These are phyloP conservation scores for Nothopassalora personata DNA, from an alignment of 2,329 filamentous ascomycete species.

Conservation along the genomic window DNA sequence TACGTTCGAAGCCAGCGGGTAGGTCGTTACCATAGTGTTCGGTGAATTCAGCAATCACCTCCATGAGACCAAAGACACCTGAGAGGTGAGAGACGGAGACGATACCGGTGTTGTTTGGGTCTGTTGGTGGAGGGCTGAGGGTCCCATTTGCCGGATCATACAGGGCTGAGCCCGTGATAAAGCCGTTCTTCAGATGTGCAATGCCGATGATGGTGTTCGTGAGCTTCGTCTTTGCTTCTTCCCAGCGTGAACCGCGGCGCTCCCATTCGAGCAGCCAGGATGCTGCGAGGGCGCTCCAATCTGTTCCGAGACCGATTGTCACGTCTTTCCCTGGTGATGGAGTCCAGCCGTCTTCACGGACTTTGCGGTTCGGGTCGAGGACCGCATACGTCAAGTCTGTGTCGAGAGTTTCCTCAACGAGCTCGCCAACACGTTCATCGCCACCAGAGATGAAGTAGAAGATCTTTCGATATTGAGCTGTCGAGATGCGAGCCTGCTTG, in stretches of 20 bases:
- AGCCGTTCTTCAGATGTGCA: conserved; percentile 52
- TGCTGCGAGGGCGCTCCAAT: conserved; percentile 54
- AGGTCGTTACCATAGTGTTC: conserved; percentile 45
- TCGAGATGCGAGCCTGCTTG: conserved; percentile 58
- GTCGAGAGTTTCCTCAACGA: conserved; percentile 49
- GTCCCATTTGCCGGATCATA: conserved; percentile 49
- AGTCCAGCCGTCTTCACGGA: conserved; percentile 49
- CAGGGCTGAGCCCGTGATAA: conserved; percentile 52
- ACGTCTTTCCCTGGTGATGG: conserved; percentile 42
- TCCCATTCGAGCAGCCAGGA: conserved; percentile 59
- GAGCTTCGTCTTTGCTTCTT: conserved; percentile 50
- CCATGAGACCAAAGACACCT: conserved; percentile 55
- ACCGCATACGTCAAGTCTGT: conserved; percentile 49
- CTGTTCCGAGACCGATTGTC: conserved; percentile 53
- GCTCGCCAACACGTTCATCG: conserved; percentile 42
- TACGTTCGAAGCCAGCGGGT: conserved; percentile 48
- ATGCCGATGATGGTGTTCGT: conserved; percentile 48
- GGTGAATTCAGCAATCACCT: conserved; percentile 53
- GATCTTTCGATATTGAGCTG: conserved; percentile 52
- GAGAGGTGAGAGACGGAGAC: conserved; percentile 53
- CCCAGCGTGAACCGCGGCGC: conserved; percentile 49
- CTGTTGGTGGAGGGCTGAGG: conserved; percentile 49
- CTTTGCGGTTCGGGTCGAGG: conserved; percentile 56
- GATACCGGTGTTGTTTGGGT: conserved; percentile 48
- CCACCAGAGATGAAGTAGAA: conserved; percentile 50